These are phyloP conservation scores for Candida dajiaensis DNA, from an alignment of 805 yeast species.

Conservation along the genomic window DNA sequence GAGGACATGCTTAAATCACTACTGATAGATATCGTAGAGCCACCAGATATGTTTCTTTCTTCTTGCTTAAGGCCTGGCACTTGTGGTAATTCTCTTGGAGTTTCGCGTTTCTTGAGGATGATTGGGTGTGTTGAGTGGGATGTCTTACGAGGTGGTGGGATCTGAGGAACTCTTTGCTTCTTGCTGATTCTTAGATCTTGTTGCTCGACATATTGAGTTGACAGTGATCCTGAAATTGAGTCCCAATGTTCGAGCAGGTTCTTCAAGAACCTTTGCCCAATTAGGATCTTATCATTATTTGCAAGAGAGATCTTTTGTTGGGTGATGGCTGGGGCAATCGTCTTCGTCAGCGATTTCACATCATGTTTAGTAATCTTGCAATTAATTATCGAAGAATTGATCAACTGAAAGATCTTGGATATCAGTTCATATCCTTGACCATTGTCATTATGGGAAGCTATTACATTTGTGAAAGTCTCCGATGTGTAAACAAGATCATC, in stretches of 20 bases:
- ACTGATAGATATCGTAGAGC: neutral
- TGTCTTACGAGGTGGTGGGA: conserved; percentile 4
- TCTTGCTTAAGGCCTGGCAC: neutral
- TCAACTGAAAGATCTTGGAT: conserved; percentile 39
- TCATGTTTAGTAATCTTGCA: conserved; percentile 37
- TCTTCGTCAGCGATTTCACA: conserved; percentile 17
- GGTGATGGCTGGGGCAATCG: conserved; percentile 42
- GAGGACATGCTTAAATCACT: neutral
- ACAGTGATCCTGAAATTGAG: conserved; percentile 20
- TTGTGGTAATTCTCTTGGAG: neutral
- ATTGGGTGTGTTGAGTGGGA: neutral
- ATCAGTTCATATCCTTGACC: conserved; percentile 28
- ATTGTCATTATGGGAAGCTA: conserved; percentile 16
- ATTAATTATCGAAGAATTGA: conserved; percentile 35
- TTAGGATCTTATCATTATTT: conserved; percentile 40
- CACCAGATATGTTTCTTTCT: neutral
- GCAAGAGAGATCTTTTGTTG: conserved; percentile 40
- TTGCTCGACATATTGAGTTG: neutral
- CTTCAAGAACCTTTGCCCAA: conserved; percentile 48
- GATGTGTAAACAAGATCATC: conserved; percentile 43
- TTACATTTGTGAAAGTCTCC: conserved; percentile 29
- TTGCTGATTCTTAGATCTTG: conserved; percentile 1
- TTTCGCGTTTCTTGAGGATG: neutral
- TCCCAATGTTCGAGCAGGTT: conserved; percentile 49
- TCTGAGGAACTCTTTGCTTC: conserved; percentile 5